These are phyloP conservation scores for Solanum gracilifrons DNA, from an alignment of 257 asterid species.

Conservation along the genomic window DNA sequence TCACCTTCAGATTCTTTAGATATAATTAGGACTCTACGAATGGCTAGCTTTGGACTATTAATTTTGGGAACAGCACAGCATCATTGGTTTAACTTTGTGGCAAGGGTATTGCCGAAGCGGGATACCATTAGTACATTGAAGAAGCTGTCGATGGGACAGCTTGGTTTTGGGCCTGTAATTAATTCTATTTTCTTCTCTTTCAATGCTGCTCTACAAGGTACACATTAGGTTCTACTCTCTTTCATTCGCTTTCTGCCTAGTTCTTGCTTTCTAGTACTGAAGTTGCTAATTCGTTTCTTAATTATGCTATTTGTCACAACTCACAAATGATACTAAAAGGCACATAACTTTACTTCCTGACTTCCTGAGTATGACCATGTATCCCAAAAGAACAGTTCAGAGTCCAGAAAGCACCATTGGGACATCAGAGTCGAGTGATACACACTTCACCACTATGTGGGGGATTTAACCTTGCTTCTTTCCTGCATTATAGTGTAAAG, in stretches of 20 bases:
- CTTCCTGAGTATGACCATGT: not conserved
- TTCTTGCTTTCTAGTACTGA: not conserved
- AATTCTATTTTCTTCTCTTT: slow-evolving; percentile 58
- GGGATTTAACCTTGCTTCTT: not conserved
- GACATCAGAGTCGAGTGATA: not conserved
- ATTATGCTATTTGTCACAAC: not conserved
- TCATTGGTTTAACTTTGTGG: slow-evolving; percentile 67
- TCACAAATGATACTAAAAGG: not conserved
- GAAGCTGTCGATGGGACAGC: slow-evolving; percentile 75
- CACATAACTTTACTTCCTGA: not conserved
- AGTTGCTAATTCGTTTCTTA: not conserved
- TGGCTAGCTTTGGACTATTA: slow-evolving; percentile 71
- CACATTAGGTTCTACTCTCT: not conserved
- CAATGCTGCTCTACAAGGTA: slow-evolving; percentile 88
- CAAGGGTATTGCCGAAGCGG: slow-evolving; percentile 46
- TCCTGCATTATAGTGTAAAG: not conserved
- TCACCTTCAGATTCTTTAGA: slow-evolving; percentile 44
- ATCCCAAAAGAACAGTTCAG: not conserved
- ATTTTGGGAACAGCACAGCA: slow-evolving; percentile 77
- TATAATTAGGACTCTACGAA: slow-evolving; percentile 52
- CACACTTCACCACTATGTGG: not conserved
- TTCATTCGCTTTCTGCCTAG: not conserved
- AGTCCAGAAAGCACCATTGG: not conserved
- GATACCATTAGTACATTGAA: slow-evolving; percentile 59
- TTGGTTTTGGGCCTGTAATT: slow-evolving; percentile 48